Base-by-base conservation (phyloP, 23 red algal species). In the Gracilaria gracilis region DNA sequence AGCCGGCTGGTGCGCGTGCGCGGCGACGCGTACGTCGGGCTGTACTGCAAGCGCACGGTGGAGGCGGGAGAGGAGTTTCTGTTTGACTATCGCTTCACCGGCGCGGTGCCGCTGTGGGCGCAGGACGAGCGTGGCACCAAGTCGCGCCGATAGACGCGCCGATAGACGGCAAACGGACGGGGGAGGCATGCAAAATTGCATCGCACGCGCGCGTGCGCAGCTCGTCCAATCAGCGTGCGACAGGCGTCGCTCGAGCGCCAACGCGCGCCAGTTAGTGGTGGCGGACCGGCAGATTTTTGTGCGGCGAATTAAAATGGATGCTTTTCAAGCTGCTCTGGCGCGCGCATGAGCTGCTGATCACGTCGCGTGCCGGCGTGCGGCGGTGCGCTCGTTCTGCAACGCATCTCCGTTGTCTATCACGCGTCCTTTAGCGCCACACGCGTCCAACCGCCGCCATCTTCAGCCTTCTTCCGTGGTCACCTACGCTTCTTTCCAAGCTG, bases 41-140 rank as follows among this genome's bases (percentile, higher is more conserved):
- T 92, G 65, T 92, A 83, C 67, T 59, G 69, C 25, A 84, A 31
- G 80, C 59, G 89, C 14, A 8, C 14, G 13, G 80, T 92, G 33
- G 80, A 84, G 24, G 75, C 79, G 21, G 89, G 89, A 25, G 89
- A 92, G 42, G 89, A 92, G 69, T 84, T 92, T 24, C 57, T 92
- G 79, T 92, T 92, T 67, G 89, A 92, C 80, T 92, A 92, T 24
- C 77, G 80, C n/a, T 92, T 92, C 55, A 84, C 79, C 0, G 79
- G 80, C n/a, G 89, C 66, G 29, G 80, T 92, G 44, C 89, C 89
- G 48, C 20, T 8, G 9, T 92, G 89, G 89, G 89, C 89, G 61
- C 49, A 61, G 54, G 67, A 83, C 33, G 57, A 61, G 4, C 20
- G 25, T 27, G 24, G 25, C 25, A n/a, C 61, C 20, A 11, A 32